Percentiles rank a stretch among this genome's conserved stretches.
These are phyloP conservation scores for Pneumocystis wakefieldiae DNA, from an alignment of 1,139 yeast genomes.

Conservation along the genomic window DNA sequence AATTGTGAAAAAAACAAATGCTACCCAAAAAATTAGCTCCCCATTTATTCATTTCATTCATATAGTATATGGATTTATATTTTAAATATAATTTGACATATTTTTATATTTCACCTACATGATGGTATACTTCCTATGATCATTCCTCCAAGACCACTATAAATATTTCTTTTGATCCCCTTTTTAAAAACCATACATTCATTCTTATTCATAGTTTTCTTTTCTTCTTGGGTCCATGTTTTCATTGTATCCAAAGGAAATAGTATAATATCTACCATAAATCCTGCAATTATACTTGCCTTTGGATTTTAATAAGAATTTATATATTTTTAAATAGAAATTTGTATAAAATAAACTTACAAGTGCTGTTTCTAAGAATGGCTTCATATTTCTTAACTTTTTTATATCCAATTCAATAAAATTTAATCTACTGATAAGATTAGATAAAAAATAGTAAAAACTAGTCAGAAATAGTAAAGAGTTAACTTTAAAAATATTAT, in stretches of 20 bases:
- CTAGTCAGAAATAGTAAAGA: too few relatives aligned
- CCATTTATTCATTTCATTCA: too few relatives aligned
- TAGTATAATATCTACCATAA: constrained; percentile 82
- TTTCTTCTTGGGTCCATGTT: constrained; percentile 70
- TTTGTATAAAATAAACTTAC: neutral
- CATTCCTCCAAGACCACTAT: constrained; percentile 77
- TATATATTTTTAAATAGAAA: neutral
- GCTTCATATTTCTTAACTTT: neutral
- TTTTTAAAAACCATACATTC: constrained; percentile 45
- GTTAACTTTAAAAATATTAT: too few relatives aligned
- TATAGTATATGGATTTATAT: too few relatives aligned
- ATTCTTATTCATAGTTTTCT: constrained; percentile 33
- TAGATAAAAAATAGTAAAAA: too few relatives aligned
- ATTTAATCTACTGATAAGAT: too few relatives aligned
- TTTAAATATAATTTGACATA: too few relatives aligned
- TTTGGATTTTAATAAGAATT: constrained; percentile 29
- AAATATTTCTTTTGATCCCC: neutral
- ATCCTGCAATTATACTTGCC: constrained; percentile 85
- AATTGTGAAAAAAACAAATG: neutral
- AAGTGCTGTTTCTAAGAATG: neutral
- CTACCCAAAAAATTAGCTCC: neutral
- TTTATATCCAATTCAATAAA: neutral
- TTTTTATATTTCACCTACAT: constrained; percentile 15
- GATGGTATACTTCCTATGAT: constrained; percentile 89
- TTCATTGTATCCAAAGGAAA: constrained; percentile 93